Conservation (phyloP, 495 filamentous ascomycete genomes). For the Hypoxylon intermedium region DNA sequence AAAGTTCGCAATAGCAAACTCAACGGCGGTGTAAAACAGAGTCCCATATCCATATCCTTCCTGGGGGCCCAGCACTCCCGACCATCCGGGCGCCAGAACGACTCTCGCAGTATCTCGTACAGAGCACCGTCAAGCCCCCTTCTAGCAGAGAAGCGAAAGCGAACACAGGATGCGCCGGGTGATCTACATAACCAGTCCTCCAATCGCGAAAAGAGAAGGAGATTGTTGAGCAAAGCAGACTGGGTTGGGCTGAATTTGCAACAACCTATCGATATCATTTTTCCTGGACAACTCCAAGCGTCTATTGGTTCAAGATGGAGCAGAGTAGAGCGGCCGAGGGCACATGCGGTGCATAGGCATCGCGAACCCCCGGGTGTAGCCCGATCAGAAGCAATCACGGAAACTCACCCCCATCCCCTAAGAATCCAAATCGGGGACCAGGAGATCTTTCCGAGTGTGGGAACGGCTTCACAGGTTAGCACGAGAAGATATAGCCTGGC, state of each 20-base stretch:
- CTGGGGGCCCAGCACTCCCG: slow-evolving; percentile 11
- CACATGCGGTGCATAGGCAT: background rate
- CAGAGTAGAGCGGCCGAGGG: slow-evolving; percentile 8
- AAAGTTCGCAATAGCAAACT: slow-evolving; percentile 42
- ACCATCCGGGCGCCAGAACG: background rate
- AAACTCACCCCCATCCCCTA: slow-evolving; percentile 16
- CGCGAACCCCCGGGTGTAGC: background rate
- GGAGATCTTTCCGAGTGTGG: slow-evolving; percentile 39
- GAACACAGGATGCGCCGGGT: background rate
- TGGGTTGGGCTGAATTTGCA: slow-evolving; percentile 42
- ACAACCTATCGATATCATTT: slow-evolving; percentile 39
- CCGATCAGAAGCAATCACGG: background rate
- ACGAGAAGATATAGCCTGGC: slow-evolving; percentile 18
- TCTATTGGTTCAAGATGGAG: slow-evolving; percentile 35
- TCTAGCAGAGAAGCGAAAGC: slow-evolving; percentile 18
- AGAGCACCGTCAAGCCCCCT: slow-evolving; percentile 15
- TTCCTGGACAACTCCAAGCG: slow-evolving; percentile 34
- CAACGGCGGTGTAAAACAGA: slow-evolving; percentile 19
- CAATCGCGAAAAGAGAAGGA: slow-evolving; percentile 29
- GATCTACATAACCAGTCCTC: slow-evolving; percentile 5
- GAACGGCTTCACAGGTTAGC: slow-evolving; percentile 18
- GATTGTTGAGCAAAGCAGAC: slow-evolving; percentile 38
- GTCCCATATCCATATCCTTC: slow-evolving; percentile 40
- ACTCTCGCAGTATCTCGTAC: background rate
- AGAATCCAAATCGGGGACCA: slow-evolving; percentile 50